Conservation (phyloP, 345 rosid genomes). For the Euphorbia peplus region DNA sequence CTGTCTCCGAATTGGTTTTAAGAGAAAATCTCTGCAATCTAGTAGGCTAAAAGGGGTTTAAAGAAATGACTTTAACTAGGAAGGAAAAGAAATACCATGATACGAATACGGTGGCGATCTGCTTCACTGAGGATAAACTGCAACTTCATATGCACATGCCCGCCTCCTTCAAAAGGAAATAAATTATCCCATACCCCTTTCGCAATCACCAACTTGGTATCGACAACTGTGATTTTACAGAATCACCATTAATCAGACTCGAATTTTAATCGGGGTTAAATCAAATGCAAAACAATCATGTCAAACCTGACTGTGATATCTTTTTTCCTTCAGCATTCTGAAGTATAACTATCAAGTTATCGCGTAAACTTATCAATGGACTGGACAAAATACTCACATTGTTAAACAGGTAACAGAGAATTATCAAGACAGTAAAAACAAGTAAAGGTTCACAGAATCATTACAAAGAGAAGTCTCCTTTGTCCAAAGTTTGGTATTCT, state of each 20-base stretch:
- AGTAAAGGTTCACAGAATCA: slow-evolving; percentile 15
- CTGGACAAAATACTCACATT: slow-evolving; percentile 43
- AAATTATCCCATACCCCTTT: slow-evolving; percentile 68
- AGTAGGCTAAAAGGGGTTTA: background rate
- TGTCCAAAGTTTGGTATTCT: slow-evolving; percentile 54
- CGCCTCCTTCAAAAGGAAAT: slow-evolving; percentile 65
- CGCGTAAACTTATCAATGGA: slow-evolving; percentile 68
- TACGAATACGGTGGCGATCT: slow-evolving; percentile 62
- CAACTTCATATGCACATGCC: slow-evolving; percentile 69
- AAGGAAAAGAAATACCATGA: slow-evolving; percentile 41
- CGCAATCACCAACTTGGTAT: slow-evolving; percentile 72
- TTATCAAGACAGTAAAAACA: background rate
- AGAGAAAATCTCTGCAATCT: background rate
- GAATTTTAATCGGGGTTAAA: slow-evolving; percentile 1
- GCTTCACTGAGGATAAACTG: slow-evolving; percentile 78
- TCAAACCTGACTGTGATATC: slow-evolving; percentile 52
- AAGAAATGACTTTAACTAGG: background rate
- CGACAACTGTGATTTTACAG: slow-evolving; percentile 48
- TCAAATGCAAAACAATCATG: background rate
- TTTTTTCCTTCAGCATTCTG: slow-evolving; percentile 56
- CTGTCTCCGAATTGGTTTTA: background rate
- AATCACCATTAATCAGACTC: slow-evolving; percentile 23
- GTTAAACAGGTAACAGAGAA: slow-evolving; percentile 4
- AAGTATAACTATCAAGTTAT: slow-evolving; percentile 57
- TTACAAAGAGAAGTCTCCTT: slow-evolving; percentile 85